Percentiles rank a stretch among this genome's conserved stretches.
These are phyloP conservation scores for Lyophyllum decastes DNA, from an alignment of 768 basidiomycete genomes.

Conservation along the genomic window DNA sequence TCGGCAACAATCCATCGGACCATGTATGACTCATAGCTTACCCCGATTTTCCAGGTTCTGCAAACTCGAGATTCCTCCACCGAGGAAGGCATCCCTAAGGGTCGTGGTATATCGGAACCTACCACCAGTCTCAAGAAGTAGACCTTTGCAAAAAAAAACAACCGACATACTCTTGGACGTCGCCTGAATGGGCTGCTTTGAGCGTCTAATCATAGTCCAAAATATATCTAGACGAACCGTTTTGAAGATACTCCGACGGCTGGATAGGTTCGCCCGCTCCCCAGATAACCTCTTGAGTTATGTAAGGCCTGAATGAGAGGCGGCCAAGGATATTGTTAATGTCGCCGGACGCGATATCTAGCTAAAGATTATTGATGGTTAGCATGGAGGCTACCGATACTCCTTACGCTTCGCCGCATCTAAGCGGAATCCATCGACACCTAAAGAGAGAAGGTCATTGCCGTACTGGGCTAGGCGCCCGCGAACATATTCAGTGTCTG, in stretches of 20 bases:
- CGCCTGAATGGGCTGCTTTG: constrained; percentile 33
- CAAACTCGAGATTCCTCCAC: constrained; percentile 50
- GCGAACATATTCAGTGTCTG: constrained; percentile 64
- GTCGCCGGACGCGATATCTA: constrained; percentile 57
- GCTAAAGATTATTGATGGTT: neutral
- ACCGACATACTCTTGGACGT: constrained; percentile 59
- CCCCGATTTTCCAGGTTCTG: constrained; percentile 54
- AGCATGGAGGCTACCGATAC: neutral
- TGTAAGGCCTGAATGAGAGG: constrained; percentile 46
- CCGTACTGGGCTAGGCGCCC: constrained; percentile 52
- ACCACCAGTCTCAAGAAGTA: neutral
- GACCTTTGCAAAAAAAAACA: neutral
- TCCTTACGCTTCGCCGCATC: constrained; percentile 65
- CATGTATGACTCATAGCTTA: constrained; percentile 10
- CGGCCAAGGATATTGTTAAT: constrained; percentile 53
- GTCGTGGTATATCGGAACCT: constrained; percentile 63
- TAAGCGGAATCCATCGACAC: constrained; percentile 61
- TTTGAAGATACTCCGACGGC: constrained; percentile 56
- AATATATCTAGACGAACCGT: constrained; percentile 33
- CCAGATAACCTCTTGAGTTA: constrained; percentile 67
- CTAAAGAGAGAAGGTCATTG: constrained; percentile 63
- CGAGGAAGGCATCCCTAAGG: constrained; percentile 51
- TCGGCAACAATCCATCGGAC: neutral
- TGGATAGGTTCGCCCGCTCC: constrained; percentile 52
- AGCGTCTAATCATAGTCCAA: neutral